These are phyloP conservation scores for Drechmeria coniospora DNA, from an alignment of 2,329 filamentous ascomycete genomes.

Conservation along the genomic window DNA sequence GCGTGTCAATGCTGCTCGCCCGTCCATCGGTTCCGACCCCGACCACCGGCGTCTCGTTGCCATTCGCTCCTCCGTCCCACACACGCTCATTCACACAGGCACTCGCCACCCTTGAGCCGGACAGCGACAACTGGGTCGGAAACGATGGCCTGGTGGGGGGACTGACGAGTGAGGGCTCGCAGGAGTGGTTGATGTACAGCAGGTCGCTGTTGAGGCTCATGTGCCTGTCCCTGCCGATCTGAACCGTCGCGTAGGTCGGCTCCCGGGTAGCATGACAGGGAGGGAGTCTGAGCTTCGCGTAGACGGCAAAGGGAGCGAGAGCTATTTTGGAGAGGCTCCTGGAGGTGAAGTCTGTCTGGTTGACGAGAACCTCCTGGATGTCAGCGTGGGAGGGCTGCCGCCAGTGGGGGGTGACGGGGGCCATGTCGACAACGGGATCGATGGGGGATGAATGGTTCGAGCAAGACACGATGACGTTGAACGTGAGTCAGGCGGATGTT, in stretches of 20 bases:
- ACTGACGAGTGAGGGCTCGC: conserved; percentile 48
- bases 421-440: conserved; percentile 15
- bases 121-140: background rate
- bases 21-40: background rate
- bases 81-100: background rate
- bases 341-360: conserved; percentile 38
- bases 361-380: conserved; percentile 40
- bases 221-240: conserved; percentile 39
- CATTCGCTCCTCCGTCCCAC: background rate
- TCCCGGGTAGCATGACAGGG: conserved; percentile 39
- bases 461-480: too few relatives aligned
- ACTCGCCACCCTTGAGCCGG: background rate
- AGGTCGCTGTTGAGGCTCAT: conserved; percentile 50
- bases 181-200: conserved; percentile 54
- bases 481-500: too few relatives aligned
- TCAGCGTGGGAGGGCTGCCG: conserved; percentile 42
- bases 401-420: conserved; percentile 44
- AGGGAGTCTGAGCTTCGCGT: conserved; percentile 50
- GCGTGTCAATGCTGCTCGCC: background rate
- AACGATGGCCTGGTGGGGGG: background rate
- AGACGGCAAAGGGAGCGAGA: conserved; percentile 47
- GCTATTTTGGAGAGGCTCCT: conserved; percentile 41
- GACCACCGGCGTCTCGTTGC: background rate
- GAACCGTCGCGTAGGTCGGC: conserved; percentile 49
- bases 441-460: background rate